Evolutionary conservation across 2,329 filamentous ascomycete species (phyloP).

Genomic region (Ilyonectria sp.): DNA sequence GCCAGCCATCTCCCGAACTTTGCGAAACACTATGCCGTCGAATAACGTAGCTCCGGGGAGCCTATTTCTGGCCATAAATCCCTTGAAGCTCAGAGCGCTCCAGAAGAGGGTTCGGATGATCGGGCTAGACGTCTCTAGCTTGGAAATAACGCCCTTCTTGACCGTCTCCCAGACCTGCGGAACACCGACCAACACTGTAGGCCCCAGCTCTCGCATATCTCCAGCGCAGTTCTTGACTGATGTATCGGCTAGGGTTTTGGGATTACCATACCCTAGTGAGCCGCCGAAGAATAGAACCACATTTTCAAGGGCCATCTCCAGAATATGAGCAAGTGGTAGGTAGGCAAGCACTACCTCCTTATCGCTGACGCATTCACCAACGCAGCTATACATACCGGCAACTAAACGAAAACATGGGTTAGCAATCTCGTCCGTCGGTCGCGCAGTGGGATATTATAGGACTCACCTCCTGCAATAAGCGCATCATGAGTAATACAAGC

Average conservation of each 20-base stretch:
- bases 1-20: constrained; percentile 90
- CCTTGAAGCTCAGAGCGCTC: constrained; percentile 73
- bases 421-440: constrained; percentile 18
- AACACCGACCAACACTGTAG: constrained; percentile 92
- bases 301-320: constrained; percentile 96
- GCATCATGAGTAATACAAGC: constrained; percentile 86
- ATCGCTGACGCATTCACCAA: constrained; percentile 82
- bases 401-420: constrained; percentile 57
- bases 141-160: constrained; percentile 89
- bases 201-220: constrained; percentile 91
- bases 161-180: constrained; percentile 97
- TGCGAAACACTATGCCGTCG: constrained; percentile 88
- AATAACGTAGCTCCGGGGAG: constrained; percentile 79
- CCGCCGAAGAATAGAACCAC: constrained; percentile 89
- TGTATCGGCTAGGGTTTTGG: constrained; percentile 86
- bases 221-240: constrained; percentile 91
- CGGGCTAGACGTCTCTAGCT: constrained; percentile 78
- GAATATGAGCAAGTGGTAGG: constrained; percentile 93
- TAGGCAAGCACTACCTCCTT: constrained; percentile 89
- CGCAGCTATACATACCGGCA: constrained; percentile 83
- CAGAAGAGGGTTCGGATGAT: constrained; percentile 84
- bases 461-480: constrained; percentile 78
- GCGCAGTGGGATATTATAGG: constrained; percentile 45
- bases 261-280: constrained; percentile 92
- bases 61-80: constrained; percentile 69